A percentile compares a stretch with the other conserved stretches of the same genome.
Conservation (phyloP, 2,329 filamentous ascomycete genomes). For the Orbilia blumenaviensis region DNA sequence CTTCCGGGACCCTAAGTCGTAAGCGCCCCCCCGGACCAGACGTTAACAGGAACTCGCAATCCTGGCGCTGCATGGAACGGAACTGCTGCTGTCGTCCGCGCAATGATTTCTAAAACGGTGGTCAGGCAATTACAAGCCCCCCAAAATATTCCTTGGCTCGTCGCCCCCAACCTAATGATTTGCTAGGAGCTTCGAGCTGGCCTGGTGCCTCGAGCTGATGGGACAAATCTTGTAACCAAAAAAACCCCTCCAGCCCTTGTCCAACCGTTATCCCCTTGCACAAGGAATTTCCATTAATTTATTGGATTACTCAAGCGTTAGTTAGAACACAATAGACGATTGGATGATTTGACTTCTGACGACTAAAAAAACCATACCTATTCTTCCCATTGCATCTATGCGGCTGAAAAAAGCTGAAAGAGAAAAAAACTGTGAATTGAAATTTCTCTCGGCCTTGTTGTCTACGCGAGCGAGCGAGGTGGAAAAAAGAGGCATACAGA, state of each 20-base stretch:
- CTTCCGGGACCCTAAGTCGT: neutral
- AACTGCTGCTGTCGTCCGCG: neutral
- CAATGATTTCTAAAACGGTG: constrained; percentile 25
- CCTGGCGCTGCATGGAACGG: constrained; percentile 4
- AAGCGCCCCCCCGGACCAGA: neutral
- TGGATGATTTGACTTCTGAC: neutral
- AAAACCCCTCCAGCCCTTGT: neutral
- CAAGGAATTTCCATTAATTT: neutral
- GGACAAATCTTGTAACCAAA: too few relatives aligned
- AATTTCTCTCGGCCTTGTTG: neutral
- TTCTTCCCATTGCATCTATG: neutral
- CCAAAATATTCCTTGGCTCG: neutral
- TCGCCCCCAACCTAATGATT: neutral
- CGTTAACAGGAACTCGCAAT: neutral
- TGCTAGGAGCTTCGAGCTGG: neutral
- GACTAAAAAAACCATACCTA: too few relatives aligned
- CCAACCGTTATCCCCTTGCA: constrained; percentile 7
- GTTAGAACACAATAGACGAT: neutral
- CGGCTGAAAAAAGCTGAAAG: too few relatives aligned
- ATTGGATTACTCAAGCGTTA: constrained; percentile 31
- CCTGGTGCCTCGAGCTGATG: too few relatives aligned
- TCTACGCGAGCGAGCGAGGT: neutral
- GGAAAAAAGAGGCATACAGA: neutral
- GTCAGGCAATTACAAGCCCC: constrained; percentile 4
- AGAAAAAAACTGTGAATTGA: neutral